Conservation (phyloP, 2,329 filamentous ascomycete genomes). For the Fusarium pilosicola region DNA sequence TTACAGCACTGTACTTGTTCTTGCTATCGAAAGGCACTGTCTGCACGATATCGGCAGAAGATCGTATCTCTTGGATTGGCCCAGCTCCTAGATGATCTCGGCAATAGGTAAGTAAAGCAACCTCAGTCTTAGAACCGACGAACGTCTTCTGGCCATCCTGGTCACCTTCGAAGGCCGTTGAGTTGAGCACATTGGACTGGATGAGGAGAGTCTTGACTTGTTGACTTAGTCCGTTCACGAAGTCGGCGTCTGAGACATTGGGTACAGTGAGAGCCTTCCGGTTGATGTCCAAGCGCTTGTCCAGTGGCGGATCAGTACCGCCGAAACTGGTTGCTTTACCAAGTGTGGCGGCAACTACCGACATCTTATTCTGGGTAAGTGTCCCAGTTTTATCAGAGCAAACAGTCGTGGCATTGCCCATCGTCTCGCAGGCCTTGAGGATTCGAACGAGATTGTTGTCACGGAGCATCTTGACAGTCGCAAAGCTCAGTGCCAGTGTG, state of each 20-base stretch:
- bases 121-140: slow-evolving; percentile 67
- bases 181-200: slow-evolving; percentile 66
- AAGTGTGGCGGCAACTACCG: slow-evolving; percentile 75
- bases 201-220: slow-evolving; percentile 70
- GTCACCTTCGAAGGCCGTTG: slow-evolving; percentile 65
- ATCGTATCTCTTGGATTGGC: slow-evolving; percentile 57
- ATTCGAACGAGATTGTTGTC: slow-evolving; percentile 77
- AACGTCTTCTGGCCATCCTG: slow-evolving; percentile 57
- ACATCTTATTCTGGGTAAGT: slow-evolving; percentile 74
- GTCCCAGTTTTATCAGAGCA: slow-evolving; percentile 71
- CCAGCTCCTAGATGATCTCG: slow-evolving; percentile 61
- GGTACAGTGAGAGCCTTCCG: slow-evolving; percentile 33
- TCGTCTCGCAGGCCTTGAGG: slow-evolving; percentile 75
- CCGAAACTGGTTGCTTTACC: slow-evolving; percentile 55
- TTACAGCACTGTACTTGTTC: slow-evolving; percentile 67
- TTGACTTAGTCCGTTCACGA: slow-evolving; percentile 34
- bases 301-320: slow-evolving; percentile 34
- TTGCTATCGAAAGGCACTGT: slow-evolving; percentile 65
- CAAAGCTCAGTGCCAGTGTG: slow-evolving; percentile 74
- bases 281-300: slow-evolving; percentile 35
- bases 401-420: slow-evolving; percentile 78
- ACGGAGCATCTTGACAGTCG: slow-evolving; percentile 74
- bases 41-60: slow-evolving; percentile 59
- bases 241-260: slow-evolving; percentile 44
- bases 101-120: slow-evolving; percentile 62